Percentiles rank a stretch among this genome's conserved stretches.
Conservation (phyloP, 2,329 filamentous ascomycete species). For the Cyphellophora attinorum region DNA sequence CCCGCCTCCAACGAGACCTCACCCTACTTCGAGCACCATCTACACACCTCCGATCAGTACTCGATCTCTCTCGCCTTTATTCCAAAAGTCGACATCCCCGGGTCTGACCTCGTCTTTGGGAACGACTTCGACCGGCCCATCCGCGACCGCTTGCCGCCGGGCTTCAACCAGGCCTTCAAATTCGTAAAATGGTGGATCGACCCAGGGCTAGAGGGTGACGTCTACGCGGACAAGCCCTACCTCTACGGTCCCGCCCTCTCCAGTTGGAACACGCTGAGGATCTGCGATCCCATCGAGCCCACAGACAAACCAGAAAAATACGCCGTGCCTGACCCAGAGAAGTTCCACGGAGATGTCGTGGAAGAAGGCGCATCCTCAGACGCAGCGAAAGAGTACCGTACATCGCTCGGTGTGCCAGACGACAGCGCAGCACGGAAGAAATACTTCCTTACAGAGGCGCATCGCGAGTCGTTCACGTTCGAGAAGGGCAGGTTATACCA, state of each 20-base stretch:
- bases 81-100: conserved; percentile 58
- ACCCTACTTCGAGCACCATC: conserved; percentile 64
- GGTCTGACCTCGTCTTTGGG: conserved; percentile 72
- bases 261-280: conserved; percentile 66
- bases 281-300: too few relatives aligned
- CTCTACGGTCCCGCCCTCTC: conserved; percentile 75
- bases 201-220: conserved; percentile 80
- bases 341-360: conserved; percentile 44
- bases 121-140: conserved; percentile 95
- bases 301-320: conserved; percentile 32
- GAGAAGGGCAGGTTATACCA: conserved; percentile 53
- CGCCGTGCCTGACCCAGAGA: conserved; percentile 21
- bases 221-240: conserved; percentile 76
- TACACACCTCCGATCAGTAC: conserved; percentile 71
- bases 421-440: conserved; percentile 48
- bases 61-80: conserved; percentile 71
- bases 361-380: conserved; percentile 57
- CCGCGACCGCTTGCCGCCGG: conserved; percentile 72
- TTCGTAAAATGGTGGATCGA: conserved; percentile 88
- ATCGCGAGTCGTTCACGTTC: conserved; percentile 50
- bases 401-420: conserved; percentile 41
- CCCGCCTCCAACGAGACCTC: conserved; percentile 62
- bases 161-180: conserved; percentile 73
- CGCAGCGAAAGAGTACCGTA: conserved; percentile 36
- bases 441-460: conserved; percentile 47